Conservation (phyloP, 2,329 filamentous ascomycete genomes). For the Colletotrichum tamarilloi region DNA sequence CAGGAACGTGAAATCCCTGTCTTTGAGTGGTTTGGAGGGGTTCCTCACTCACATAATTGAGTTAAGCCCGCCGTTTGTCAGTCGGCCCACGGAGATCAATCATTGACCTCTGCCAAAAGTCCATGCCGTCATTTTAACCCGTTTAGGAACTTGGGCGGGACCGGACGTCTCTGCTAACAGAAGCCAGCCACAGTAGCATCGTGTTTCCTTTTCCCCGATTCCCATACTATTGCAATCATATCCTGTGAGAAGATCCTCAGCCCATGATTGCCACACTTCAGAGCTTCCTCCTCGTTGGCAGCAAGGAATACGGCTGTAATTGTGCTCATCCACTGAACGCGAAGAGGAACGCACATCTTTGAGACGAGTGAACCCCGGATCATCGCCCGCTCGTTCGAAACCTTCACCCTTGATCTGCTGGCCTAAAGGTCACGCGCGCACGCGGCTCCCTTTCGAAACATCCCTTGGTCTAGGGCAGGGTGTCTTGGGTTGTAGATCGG, state of each 20-base stretch:
- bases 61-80: slow-evolving; percentile 10
- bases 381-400: slow-evolving; percentile 13
- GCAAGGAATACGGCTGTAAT: neutral
- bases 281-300: neutral
- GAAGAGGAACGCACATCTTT: neutral
- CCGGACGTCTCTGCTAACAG: slow-evolving; percentile 17
- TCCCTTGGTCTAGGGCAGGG: slow-evolving; percentile 8
- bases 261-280: slow-evolving; percentile 1
- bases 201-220: neutral
- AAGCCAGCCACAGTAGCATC: slow-evolving; percentile 1
- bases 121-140: slow-evolving; percentile 30
- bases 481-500: slow-evolving; percentile 12
- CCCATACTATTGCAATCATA: neutral
- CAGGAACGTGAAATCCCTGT: neutral
- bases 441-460: slow-evolving; percentile 35
- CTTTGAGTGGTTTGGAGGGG: neutral
- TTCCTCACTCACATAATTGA: neutral
- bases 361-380: slow-evolving; percentile 32
- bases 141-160: slow-evolving; percentile 22
- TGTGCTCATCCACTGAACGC: slow-evolving; percentile 5
- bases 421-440: slow-evolving; percentile 13
- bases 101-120: slow-evolving; percentile 19
- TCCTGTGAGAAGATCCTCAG: slow-evolving; percentile 1
- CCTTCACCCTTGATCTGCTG: slow-evolving; percentile 2
- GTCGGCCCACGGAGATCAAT: neutral